Evolutionary conservation across 106 monocot genomes (phyloP).

Genomic region (Cymbidium sinense): DNA sequence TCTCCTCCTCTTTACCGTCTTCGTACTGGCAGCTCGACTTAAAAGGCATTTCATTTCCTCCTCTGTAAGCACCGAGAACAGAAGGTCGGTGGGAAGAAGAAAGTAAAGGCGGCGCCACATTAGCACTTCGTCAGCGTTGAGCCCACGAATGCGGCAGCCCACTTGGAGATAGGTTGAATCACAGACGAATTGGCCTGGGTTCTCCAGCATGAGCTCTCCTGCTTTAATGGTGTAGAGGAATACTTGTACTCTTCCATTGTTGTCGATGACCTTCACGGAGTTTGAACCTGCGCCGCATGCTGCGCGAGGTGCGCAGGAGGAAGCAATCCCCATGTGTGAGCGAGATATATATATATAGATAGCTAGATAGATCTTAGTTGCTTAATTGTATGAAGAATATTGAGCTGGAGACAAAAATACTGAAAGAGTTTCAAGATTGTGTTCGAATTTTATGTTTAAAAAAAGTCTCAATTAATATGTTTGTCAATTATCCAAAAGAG

Average conservation of each 20-base stretch:
- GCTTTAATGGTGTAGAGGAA: constrained; percentile 20
- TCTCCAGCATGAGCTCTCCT: constrained; percentile 38
- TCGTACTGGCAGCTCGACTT: constrained; percentile 11
- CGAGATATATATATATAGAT: too few species aligned
- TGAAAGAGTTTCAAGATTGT: not conserved
- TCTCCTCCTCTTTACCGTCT: not conserved
- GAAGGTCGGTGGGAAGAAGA: constrained; percentile 66
- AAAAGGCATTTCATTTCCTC: constrained; percentile 48
- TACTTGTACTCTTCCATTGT: constrained; percentile 25
- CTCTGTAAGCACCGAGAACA: constrained; percentile 79
- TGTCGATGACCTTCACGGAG: constrained; percentile 25
- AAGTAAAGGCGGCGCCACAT: constrained; percentile 39
- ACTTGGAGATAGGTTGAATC: constrained; percentile 42
- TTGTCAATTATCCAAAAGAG: too few species aligned
- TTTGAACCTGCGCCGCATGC: not conserved
- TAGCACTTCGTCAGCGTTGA: constrained; percentile 39
- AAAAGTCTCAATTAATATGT: not conserved
- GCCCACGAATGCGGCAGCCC: constrained; percentile 43
- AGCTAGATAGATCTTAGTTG: too few species aligned
- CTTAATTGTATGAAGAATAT: too few species aligned
- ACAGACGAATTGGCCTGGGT: constrained; percentile 54
- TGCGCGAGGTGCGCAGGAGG: not conserved
- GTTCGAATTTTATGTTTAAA: not conserved
- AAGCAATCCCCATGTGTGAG: constrained; percentile 33
- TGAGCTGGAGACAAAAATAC: too few species aligned